Evolutionary conservation across 2,329 filamentous ascomycete species (phyloP).

Genomic region (Fusarium marasasianum): DNA sequence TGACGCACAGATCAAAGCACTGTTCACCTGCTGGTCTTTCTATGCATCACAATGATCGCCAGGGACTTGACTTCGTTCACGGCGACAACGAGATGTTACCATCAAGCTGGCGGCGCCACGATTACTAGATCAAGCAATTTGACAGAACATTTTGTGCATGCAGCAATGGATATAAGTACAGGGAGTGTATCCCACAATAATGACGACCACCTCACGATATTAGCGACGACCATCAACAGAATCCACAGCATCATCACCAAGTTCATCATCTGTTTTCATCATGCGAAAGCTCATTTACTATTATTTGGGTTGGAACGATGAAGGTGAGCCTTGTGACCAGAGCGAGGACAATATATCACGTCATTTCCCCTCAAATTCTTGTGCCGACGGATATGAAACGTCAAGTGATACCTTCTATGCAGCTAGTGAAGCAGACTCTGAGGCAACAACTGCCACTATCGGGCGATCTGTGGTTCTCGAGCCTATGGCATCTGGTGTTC

Average conservation of each 20-base stretch:
- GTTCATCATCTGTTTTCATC: too few species aligned
- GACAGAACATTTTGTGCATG: neutral
- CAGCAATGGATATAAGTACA: neutral
- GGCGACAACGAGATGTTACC: neutral
- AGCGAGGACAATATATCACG: neutral
- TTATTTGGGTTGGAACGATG: neutral
- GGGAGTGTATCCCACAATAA: neutral
- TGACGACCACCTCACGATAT: neutral
- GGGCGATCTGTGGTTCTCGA: neutral
- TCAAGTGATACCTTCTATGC: neutral
- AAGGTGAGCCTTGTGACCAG: neutral
- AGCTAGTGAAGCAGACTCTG: accelerated
- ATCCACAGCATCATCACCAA: accelerated
- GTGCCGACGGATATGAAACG: neutral
- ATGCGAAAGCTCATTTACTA: neutral
- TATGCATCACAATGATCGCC: accelerated
- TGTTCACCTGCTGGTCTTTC: neutral
- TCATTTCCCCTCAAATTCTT: neutral
- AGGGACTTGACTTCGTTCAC: neutral
- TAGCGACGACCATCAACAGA: neutral
- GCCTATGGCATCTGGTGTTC: neutral
- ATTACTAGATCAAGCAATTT: accelerated
- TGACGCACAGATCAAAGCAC: too few species aligned
- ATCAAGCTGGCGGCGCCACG: accelerated
- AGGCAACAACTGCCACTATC: neutral